Conservation (phyloP, 164 flowering plant genomes). For the Platanus orientalis region DNA sequence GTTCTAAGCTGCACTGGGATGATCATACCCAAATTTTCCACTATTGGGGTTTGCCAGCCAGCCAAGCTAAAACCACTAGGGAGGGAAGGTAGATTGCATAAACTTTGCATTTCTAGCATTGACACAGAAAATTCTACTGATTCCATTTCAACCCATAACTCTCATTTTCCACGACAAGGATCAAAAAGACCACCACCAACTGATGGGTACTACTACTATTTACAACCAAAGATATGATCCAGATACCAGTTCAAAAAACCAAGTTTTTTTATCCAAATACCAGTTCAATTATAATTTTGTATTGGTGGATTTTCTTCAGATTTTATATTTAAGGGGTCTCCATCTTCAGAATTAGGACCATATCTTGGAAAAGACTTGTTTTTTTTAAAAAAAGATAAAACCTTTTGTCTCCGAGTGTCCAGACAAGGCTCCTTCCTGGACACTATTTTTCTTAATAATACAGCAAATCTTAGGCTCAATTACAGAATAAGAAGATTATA, state of each 20-base stretch:
- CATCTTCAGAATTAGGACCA: neutral
- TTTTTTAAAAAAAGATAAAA: neutral
- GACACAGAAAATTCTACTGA: slow-evolving; percentile 11
- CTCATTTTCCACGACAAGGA: slow-evolving; percentile 24
- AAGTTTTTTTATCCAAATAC: too few species aligned
- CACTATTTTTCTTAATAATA: slow-evolving; percentile 9
- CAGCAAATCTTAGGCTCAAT: slow-evolving; percentile 4
- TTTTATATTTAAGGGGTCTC: slow-evolving; percentile 7
- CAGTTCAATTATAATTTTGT: slow-evolving; percentile 30
- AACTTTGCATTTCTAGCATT: neutral
- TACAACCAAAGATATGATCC: slow-evolving; percentile 21
- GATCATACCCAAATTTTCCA: neutral
- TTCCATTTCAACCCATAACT: slow-evolving; percentile 14
- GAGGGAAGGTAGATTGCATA: slow-evolving; percentile 13
- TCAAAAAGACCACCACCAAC: slow-evolving; percentile 10
- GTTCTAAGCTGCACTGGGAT: slow-evolving; percentile 4
- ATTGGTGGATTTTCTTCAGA: slow-evolving; percentile 24
- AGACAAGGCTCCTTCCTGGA: too few species aligned
- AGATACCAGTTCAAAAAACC: too few species aligned
- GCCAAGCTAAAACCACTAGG: neutral
- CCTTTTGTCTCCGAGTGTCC: too few species aligned
- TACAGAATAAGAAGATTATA: slow-evolving; percentile 16
- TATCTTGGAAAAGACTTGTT: slow-evolving; percentile 17
- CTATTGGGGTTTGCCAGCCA: slow-evolving; percentile 4
- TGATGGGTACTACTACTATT: slow-evolving; percentile 22